phyloP scores from a whole-genome alignment of 208 protist species.

The Sergeia podlipaevii region DNA sequence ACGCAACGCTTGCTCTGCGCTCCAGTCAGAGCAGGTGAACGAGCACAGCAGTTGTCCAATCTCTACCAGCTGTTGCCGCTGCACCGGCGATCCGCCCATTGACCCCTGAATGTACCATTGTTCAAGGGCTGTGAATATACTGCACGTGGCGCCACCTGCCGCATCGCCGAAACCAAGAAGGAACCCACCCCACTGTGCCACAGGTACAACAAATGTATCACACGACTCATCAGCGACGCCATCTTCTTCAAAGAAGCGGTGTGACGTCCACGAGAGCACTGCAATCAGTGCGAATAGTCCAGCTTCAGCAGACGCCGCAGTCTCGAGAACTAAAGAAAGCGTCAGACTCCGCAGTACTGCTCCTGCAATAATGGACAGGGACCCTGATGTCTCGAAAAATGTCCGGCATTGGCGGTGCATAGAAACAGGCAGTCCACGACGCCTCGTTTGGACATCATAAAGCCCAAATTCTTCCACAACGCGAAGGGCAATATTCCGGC shows the following conservation, averaged over 20 bases:
- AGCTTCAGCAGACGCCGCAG: slow-evolving; percentile 15
- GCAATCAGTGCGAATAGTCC: slow-evolving; percentile 30
- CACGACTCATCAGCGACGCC: slow-evolving; percentile 34
- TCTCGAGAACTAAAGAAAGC: slow-evolving; percentile 4
- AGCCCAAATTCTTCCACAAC: slow-evolving; percentile 77
- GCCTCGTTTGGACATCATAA: slow-evolving; percentile 41
- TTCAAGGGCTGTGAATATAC: slow-evolving; percentile 16
- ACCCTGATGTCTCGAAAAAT: slow-evolving; percentile 27
- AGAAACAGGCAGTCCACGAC: slow-evolving; percentile 50
- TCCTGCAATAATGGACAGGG: slow-evolving; percentile 10
- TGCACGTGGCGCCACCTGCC: neutral
- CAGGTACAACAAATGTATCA: slow-evolving; percentile 38
- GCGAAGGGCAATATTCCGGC: slow-evolving; percentile 15
- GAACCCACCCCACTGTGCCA: slow-evolving; percentile 45
- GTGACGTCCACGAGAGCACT: slow-evolving; percentile 67
- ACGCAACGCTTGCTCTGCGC: slow-evolving; percentile 7
- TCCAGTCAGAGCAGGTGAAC: slow-evolving; percentile 29
- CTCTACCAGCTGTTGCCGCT: slow-evolving; percentile 27
- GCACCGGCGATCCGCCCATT: slow-evolving; percentile 14
- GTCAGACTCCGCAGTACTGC: neutral
- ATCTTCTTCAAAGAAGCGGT: slow-evolving; percentile 82
- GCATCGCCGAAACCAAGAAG: slow-evolving; percentile 21
- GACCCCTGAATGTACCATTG: slow-evolving; percentile 14
- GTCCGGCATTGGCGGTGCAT: slow-evolving; percentile 47
- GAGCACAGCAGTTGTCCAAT: slow-evolving; percentile 34